Evolutionary conservation across 2,329 filamentous ascomycete species (phyloP), one percentile per base, ranked within the genome.

Genomic region (Aureobasidium sp.): DNA sequence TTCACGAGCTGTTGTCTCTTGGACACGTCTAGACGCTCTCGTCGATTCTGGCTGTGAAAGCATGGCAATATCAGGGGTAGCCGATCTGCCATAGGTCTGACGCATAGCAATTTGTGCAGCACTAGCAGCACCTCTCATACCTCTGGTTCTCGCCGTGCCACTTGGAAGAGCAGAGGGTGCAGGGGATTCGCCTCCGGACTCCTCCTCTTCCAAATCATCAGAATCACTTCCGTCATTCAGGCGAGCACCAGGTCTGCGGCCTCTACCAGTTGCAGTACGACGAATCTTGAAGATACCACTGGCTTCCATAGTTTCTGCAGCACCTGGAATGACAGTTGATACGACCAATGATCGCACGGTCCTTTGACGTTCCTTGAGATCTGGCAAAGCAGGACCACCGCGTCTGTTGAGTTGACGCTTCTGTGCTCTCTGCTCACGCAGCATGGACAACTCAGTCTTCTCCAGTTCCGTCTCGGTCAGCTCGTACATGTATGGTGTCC

Each of bases 341-440:
- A 99, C 91, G 59, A 97, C 84, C 67, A 97, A 82, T 0, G 93
- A 97, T 51, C 94, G 86, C 62, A 97, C 93, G 0, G 94, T 97
- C 57, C 93, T 86, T 76, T 94, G 93, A 61, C 92, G 85, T 69
- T 99, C 94, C 73, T 95, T 96, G 63, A 99, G 85, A 76, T 99
- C 94, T n/a, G 94, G 94, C 44, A 99, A 79, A 64, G 90, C 89
- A 6, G 94, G 94, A 0, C 94, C 94, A 66, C 94, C 94, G 69
- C 94, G 86, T 65, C 94, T 84, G 73, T 97, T 97, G 69, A 96
- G 90, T 7, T 94, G 96, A 52, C 94, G 86, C 78, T 99, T 99
- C 76, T 97, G 92, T 57, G 92, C 85, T 68, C 94, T 83, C 74
- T 97, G 92, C 73, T 99, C 94, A 67, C 94, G 85, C 63, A 94